phyloP scores from a whole-genome alignment of 2,329 filamentous ascomycete genomes.

The Fusarium sarcochroum region DNA sequence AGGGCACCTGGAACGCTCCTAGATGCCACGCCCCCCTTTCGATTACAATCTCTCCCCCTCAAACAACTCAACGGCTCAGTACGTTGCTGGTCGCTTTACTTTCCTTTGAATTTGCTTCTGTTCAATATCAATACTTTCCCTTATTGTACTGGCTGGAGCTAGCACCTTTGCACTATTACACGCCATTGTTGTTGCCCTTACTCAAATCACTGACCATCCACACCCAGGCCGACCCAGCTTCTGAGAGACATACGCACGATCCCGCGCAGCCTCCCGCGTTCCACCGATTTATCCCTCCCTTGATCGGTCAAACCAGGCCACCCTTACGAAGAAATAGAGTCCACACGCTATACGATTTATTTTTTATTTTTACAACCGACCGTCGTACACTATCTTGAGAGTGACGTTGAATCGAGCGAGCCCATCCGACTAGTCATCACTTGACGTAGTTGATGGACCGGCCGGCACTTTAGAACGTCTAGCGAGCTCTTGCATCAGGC shows the following conservation, averaged over 20 bases:
- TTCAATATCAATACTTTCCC: slow-evolving; percentile 23
- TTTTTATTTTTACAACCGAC: slow-evolving; percentile 9
- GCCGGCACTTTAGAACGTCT: slow-evolving; percentile 38
- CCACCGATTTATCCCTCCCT: slow-evolving; percentile 41
- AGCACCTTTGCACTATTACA: slow-evolving; percentile 26
- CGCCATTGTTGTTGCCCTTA: slow-evolving; percentile 27
- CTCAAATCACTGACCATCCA: slow-evolving; percentile 39
- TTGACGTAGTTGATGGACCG: slow-evolving; percentile 51
- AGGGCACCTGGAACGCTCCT: slow-evolving; percentile 41
- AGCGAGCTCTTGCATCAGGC: slow-evolving; percentile 43
- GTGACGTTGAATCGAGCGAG: slow-evolving; percentile 37
- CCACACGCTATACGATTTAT: slow-evolving; percentile 29
- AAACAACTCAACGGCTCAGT: slow-evolving; percentile 39
- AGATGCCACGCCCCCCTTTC: slow-evolving; percentile 44
- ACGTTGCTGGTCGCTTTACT: slow-evolving; percentile 40
- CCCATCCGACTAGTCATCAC: slow-evolving; percentile 21
- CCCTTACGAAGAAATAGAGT: slow-evolving; percentile 26
- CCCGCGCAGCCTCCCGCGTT: slow-evolving; percentile 38
- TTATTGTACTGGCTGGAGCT: slow-evolving; percentile 26
- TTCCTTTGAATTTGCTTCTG: slow-evolving; percentile 21
- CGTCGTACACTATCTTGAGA: slow-evolving; percentile 7
- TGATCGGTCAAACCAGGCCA: slow-evolving; percentile 34
- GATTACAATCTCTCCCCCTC: slow-evolving; percentile 35
- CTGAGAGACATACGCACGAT: slow-evolving; percentile 32
- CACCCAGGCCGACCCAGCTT: slow-evolving; percentile 38